Base-by-base conservation (phyloP, 495 filamentous ascomycete genomes). In the Lasiosphaeris hirsuta region DNA sequence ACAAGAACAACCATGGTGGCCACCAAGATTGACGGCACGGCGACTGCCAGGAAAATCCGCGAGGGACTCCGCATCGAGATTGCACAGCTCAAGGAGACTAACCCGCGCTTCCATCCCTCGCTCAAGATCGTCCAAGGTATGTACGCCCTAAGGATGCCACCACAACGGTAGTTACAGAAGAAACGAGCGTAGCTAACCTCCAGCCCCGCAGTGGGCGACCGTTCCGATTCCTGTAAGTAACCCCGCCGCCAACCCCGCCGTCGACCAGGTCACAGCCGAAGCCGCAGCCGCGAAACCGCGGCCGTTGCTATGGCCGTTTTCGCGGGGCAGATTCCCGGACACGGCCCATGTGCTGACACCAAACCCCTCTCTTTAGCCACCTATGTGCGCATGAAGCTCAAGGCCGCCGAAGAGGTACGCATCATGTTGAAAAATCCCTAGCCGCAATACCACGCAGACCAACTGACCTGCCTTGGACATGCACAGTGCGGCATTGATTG, bases 351-450 rank as follows among this genome's bases (percentile, higher is more conserved):
- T 30, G 5, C 23, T 30, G 23, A 30, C 23, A 30, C 23, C 23
- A 30, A 2, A 30, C 23, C 23, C 23, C 23, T 30, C 23, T 30
- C 63, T 61, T 46, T 65, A 94, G 89, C 87, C 69, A 97, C 94
- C 39, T 98, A 98, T 89, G 92, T 98, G 71, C 90, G 91, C 75
- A 98, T 98, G 94, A 98, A 98, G 76, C 72, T 97, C 65, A 97
- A 96, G 80, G 94, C 94, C 54, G 94, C 94, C 33, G 81, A 92
- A 70, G 93, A 98, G 82, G 90, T 93, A 77, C n/a, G n/a, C n/a
- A 50, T 53, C 52, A 56, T 57, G 61, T 54, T 60, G 36, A 19
- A 56, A 10, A 41, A 23, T 38, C 38, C 23, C 18, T 10, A 37
- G 39, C 30, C 49, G 57, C 55, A 62, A 17, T 13, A 23, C 38